These are phyloP conservation scores for Salix caprea DNA, from an alignment of 345 rosid genomes.

Conservation along the genomic window DNA sequence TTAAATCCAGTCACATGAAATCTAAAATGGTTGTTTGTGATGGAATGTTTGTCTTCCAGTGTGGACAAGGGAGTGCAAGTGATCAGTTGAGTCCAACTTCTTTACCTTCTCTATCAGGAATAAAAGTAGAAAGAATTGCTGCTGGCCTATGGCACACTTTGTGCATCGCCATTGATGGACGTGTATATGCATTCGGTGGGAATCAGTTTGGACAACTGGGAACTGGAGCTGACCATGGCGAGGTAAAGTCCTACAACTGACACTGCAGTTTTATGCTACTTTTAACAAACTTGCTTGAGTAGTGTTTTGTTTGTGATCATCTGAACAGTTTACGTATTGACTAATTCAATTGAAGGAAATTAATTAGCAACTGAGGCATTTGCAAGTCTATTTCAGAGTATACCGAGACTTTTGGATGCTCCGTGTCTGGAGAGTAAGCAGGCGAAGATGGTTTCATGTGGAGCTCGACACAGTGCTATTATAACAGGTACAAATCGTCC, in stretches of 20 bases:
- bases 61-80: conserved; percentile 74
- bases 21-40: background rate
- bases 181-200: conserved; percentile 72
- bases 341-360: background rate
- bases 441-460: conserved; percentile 58
- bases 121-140: conserved; percentile 47
- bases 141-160: conserved; percentile 87
- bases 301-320: background rate
- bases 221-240: conserved; percentile 65
- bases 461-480: conserved; percentile 73
- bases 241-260: conserved; percentile 37
- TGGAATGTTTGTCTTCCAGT: conserved; percentile 33
- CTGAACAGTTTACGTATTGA: background rate
- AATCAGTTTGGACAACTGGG: conserved; percentile 90
- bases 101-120: conserved; percentile 47
- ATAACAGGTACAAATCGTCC: conserved; percentile 49
- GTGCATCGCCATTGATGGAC: conserved; percentile 59
- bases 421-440: conserved; percentile 48
- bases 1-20: too few species aligned
- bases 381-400: conserved; percentile 33
- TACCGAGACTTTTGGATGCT: conserved; percentile 62
- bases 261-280: background rate
- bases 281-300: background rate
- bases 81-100: conserved; percentile 66
- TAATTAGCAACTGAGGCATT: background rate